Evolutionary conservation across 164 flowering plant species (phyloP), one percentile per base, ranked within the genome.

Genomic region (Sextonia rubra): DNA sequence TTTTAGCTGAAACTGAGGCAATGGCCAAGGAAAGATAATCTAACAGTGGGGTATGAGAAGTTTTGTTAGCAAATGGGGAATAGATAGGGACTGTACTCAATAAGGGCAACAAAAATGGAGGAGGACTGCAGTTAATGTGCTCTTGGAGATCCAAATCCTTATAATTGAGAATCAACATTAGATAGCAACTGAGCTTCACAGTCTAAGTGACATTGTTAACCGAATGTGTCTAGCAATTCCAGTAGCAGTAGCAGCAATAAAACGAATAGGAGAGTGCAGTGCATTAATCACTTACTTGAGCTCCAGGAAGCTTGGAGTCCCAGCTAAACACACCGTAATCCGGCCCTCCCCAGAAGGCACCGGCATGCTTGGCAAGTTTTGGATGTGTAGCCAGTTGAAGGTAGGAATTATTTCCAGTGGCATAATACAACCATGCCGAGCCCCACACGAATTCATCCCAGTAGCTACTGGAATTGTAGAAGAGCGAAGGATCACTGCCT

Each of bases 381-480:
- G 89, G 87, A 55, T 77, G 76, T 6, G 98, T 95, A 67, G 93
- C 94, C 74, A 95, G 85, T 71, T 80, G 81, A 74, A 95, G 93
- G 75, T 91, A 93, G 25, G 93, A 75, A 5, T 71, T 9, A 76
- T 95, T 93, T 49, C 99, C 99, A 25, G 99, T 95, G 12, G 99
- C 99, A 75, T 91, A 95, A 70, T 93, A 95, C 75, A 95, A 66
- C 99, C 99, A 95, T 22, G 98, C 83, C 30, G 89, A 96, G 52
- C 99, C 98, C 99, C 99, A 95, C 2, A 93, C 78, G 71, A 78
- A 93, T 82, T 95, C 99, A 79, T 95, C 99, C 88, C 89, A 95
- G 79, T 95, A 95, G 71, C 85, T 78, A 55, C 89, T 79, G 5
- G 99, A 95, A 72, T 95, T 95, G 63, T 95, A 95, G 83, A 95